phyloP scores from a whole-genome alignment of 331 rosid genomes.

The Cucumis variabilis region DNA sequence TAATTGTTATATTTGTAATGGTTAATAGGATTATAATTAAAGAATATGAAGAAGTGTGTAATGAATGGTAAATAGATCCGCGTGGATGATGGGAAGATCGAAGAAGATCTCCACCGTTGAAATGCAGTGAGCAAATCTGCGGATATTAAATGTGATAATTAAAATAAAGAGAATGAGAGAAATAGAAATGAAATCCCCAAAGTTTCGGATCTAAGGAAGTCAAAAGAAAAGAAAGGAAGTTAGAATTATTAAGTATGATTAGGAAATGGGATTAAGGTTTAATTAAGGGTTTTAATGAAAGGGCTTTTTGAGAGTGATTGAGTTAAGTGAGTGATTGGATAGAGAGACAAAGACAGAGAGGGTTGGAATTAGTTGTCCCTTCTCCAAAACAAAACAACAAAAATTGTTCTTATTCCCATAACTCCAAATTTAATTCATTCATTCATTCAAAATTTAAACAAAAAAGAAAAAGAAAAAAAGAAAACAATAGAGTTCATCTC shows the following conservation, averaged over 20 bases:
- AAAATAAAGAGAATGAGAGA: neutral
- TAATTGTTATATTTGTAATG: neutral
- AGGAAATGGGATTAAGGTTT: neutral
- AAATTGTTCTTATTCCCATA: neutral
- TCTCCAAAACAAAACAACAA: neutral
- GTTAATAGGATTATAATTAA: too few species aligned
- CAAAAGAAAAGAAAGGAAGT: neutral
- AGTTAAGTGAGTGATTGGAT: constrained; percentile 18
- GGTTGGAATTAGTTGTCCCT: constrained; percentile 10
- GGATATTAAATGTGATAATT: constrained; percentile 9
- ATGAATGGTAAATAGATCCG: too few species aligned
- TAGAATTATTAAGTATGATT: neutral
- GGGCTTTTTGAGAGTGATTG: neutral
- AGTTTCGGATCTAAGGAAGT: constrained; percentile 11
- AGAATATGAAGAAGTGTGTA: too few species aligned
- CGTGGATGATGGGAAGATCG: neutral
- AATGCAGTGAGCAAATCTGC: neutral
- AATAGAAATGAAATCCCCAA: neutral
- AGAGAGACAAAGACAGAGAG: constrained; percentile 13
- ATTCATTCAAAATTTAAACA: neutral
- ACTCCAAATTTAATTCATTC: neutral
- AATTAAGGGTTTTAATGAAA: neutral
- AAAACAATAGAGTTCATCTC: too few species aligned
- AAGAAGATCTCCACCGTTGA: constrained; percentile 20
- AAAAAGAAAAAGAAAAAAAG: too few species aligned